These are phyloP conservation scores for Herpotrichia juniperi DNA, from an alignment of 2,329 filamentous ascomycete species.

Conservation along the genomic window DNA sequence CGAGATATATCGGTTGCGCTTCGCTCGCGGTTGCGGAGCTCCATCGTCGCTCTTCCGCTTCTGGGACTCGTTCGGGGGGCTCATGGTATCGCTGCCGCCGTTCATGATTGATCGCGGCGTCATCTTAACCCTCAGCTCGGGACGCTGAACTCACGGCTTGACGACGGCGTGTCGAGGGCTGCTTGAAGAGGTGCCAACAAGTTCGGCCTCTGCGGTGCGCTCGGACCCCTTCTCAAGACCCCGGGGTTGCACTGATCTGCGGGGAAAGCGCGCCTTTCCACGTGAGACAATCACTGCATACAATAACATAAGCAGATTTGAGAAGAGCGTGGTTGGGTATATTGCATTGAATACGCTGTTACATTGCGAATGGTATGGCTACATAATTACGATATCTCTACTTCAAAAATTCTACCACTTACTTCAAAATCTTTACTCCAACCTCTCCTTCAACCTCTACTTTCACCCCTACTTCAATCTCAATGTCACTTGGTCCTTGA, in stretches of 20 bases:
- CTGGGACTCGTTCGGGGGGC: conserved; percentile 28
- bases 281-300: not conserved
- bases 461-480: not conserved
- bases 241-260: conserved; percentile 3
- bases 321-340: not conserved
- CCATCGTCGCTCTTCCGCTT: conserved; percentile 55
- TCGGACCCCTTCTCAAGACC: not conserved
- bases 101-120: conserved; percentile 17
- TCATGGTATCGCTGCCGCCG: conserved; percentile 40
- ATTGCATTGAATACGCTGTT: too few relatives aligned
- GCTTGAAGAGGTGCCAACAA: not conserved
- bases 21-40: conserved; percentile 58
- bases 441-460: not conserved
- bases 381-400: too few relatives aligned
- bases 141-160: not conserved
- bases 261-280: conserved; percentile 1
- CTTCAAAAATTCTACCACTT: too few relatives aligned
- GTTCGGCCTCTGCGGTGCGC: not conserved
- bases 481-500: conserved; percentile 10
- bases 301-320: not conserved
- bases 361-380: too few relatives aligned
- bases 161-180: not conserved
- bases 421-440: too few relatives aligned
- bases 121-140: conserved; percentile 1
- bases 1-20: conserved; percentile 71